A percentile compares a stretch with the other conserved stretches of the same genome.
Conservation (phyloP, 345 rosid genomes). For the Nasturtium officinale region DNA sequence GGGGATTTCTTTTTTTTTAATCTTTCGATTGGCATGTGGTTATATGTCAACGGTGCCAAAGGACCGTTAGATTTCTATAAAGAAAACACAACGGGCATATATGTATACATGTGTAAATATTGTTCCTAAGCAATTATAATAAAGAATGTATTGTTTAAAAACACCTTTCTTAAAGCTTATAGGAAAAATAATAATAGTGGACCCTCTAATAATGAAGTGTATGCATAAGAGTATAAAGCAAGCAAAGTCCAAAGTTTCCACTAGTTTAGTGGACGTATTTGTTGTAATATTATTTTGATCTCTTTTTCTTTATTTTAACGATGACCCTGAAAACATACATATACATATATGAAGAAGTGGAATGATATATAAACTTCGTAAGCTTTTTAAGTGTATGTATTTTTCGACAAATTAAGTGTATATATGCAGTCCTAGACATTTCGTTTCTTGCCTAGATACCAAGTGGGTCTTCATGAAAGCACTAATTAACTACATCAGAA, state of each 20-base stretch:
- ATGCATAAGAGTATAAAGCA: slow-evolving; percentile 45
- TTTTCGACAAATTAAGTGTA: neutral
- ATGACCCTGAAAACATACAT: neutral
- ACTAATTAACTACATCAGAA: neutral
- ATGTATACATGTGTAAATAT: neutral
- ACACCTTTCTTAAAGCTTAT: slow-evolving; percentile 37
- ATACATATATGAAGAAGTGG: neutral
- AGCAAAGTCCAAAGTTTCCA: slow-evolving; percentile 46
- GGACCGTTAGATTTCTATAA: slow-evolving; percentile 42
- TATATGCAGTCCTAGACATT: neutral
- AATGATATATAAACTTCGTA: neutral
- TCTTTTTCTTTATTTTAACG: slow-evolving; percentile 4
- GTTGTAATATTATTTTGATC: slow-evolving; percentile 8
- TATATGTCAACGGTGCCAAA: slow-evolving; percentile 45
- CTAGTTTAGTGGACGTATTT: slow-evolving; percentile 37
- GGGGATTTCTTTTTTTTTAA: neutral
- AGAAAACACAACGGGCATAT: slow-evolving; percentile 33
- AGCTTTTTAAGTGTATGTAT: neutral
- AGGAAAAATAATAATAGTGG: slow-evolving; percentile 24
- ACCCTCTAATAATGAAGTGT: slow-evolving; percentile 43
- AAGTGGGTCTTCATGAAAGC: neutral
- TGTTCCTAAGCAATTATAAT: neutral
- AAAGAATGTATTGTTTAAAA: slow-evolving; percentile 8
- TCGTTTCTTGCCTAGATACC: slow-evolving; percentile 1
- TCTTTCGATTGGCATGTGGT: slow-evolving; percentile 39